These are phyloP conservation scores for Leishmania amazonensis DNA, from an alignment of 208 protist species.

Conservation along the genomic window DNA sequence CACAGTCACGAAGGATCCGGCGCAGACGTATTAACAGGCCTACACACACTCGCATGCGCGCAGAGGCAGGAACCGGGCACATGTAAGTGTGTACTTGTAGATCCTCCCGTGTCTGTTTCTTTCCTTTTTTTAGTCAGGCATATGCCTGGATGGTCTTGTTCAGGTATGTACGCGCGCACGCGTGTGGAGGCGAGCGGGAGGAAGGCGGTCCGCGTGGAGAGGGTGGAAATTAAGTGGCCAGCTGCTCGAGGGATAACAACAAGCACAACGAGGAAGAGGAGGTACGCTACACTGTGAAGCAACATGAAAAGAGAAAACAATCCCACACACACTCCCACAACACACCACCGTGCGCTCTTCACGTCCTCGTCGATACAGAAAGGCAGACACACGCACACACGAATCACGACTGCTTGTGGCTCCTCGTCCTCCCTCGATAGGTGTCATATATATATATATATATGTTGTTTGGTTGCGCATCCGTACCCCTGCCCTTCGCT, in stretches of 20 bases:
- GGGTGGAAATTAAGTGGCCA: not conserved
- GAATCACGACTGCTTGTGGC: not conserved
- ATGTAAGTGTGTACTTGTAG: not conserved
- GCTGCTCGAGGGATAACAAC: not conserved
- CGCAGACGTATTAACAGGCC: not conserved
- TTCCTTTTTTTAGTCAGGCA: not conserved
- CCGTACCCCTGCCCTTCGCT: not conserved
- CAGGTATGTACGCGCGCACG: not conserved
- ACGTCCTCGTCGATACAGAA: not conserved
- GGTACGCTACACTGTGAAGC: not conserved
- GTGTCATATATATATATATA: not conserved
- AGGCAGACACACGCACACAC: not conserved
- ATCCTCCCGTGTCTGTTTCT: not conserved
- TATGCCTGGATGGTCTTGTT: no score
- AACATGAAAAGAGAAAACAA: not conserved
- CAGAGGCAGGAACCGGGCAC: not conserved
- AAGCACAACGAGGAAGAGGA: not conserved
- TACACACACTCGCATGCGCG: not conserved
- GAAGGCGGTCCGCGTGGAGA: not conserved
- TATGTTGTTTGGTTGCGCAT: not conserved
- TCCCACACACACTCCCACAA: not conserved
- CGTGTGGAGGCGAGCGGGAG: not conserved
- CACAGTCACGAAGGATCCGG: not conserved
- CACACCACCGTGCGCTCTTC: not conserved
- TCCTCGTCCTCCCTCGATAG: not conserved